Evolutionary conservation across 371 early-diverging fungal genomes (phyloP).

Genomic region (Haplosporangium sp.): DNA sequence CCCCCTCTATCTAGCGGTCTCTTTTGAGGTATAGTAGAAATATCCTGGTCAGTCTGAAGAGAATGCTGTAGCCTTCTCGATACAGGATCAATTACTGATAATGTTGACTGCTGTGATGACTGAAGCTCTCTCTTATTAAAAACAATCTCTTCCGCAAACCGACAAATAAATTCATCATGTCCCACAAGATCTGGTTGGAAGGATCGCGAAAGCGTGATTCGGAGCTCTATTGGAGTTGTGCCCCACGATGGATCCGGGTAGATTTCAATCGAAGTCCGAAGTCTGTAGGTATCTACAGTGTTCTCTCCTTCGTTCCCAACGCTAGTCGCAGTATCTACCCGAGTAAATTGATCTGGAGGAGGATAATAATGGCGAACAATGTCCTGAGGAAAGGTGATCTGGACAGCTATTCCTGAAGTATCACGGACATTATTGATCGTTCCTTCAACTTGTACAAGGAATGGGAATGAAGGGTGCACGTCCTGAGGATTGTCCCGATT

Average conservation of each 20-base stretch:
- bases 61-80: not conserved
- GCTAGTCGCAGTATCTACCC: constrained; percentile 6
- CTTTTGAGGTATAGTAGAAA: not conserved
- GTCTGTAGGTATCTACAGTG: constrained; percentile 18
- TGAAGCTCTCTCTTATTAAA: constrained; percentile 29
- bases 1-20: not conserved
- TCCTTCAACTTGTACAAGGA: constrained; percentile 43
- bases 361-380: constrained; percentile 50
- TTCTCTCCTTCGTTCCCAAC: not conserved
- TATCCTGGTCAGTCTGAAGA: constrained; percentile 1
- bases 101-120: not conserved
- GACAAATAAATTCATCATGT: constrained; percentile 55
- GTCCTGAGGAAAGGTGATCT: constrained; percentile 40
- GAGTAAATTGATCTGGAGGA: constrained; percentile 46
- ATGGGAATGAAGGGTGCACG: constrained; percentile 51
- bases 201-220: constrained; percentile 45
- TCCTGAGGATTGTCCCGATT: constrained; percentile 46
- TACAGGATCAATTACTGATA: not conserved
- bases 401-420: constrained; percentile 44
- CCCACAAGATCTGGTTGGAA: constrained; percentile 51
- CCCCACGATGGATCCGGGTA: constrained; percentile 51
- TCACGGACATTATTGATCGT: constrained; percentile 29
- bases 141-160: constrained; percentile 50
- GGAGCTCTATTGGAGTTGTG: constrained; percentile 25
- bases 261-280: constrained; percentile 50